Evolutionary conservation across 2,329 filamentous ascomycete species (phyloP), one percentile per base, ranked within the genome.

Genomic region (Ophiognomonia clavigignenti-juglandacearum): DNA sequence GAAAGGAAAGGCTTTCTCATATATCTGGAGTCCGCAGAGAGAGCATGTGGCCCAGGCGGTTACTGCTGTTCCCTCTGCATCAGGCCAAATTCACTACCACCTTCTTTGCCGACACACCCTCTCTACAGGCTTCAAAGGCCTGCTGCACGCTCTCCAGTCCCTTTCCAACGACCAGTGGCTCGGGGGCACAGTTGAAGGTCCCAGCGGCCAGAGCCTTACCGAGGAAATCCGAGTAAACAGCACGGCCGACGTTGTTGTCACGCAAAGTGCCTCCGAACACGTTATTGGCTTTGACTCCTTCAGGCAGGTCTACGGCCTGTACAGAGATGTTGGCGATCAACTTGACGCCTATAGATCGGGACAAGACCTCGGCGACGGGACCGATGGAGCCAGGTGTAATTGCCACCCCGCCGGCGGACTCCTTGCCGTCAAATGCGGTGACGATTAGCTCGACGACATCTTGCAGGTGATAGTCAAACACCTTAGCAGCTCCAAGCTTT

Each of bases 391-490:
- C 10, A 24, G 39, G 34, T 14, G 37, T 38, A 9, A 29, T 31
- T 9, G 29, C 40, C 6, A 27, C 32, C 7, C 37, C 31, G 4
- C 16, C 24, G 18, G 38, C 27, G 26, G 19, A 18, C n/a, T 38
- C 31, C 6, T 37, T 19, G 6, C 45, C 39, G 8, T 24, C 10
- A 18, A 47, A 29, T 2, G n/a, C 39, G 18, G n/a, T 13, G 11
- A 18, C 27, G 14, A 43, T 24, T 14, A 57, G 51, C 9, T 57
- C 49, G n/a, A 55, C 51, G 34, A 57, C 37, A 6, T 39, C 37
- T 58, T 49, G 43, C n/a, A n/a, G n/a, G n/a, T n/a, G n/a, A n/a
- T 57, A 51, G 48, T 60, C 56, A 36, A 60, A 58, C 24, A 57
- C 52, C 40, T 58, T 36, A 22, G 51, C 39, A 7, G 59, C 56